phyloP scores from a whole-genome alignment of 129 eudicot species.

The Smallanthus sonchifolius region DNA sequence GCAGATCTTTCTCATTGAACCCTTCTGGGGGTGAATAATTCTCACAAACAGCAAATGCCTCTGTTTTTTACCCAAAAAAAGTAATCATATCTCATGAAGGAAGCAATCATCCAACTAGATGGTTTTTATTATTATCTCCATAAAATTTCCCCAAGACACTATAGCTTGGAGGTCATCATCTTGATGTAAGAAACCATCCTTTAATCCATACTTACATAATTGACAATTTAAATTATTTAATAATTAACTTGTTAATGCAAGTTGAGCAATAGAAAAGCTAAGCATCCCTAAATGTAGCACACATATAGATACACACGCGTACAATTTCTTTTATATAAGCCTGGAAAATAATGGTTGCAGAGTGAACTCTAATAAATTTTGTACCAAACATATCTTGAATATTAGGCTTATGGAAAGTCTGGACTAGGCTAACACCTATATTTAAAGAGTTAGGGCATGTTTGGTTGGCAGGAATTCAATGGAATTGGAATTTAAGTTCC shows the following conservation, averaged over 20 bases:
- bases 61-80: conserved; percentile 34
- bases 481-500: no score
- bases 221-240: not conserved
- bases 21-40: conserved; percentile 98
- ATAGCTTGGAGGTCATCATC: not conserved
- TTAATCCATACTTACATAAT: not conserved
- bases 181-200: not conserved
- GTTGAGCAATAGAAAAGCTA: not conserved
- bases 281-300: not conserved
- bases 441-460: no score
- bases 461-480: no score
- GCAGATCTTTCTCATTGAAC: conserved; percentile 83
- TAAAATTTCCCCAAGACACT: not conserved
- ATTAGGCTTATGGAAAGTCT: not conserved
- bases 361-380: not conserved
- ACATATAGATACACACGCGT: not conserved
- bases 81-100: not conserved
- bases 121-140: not conserved
- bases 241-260: not conserved
- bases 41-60: conserved; percentile 97
- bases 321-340: not conserved
- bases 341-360: not conserved
- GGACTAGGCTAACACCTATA: not conserved
- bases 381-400: not conserved
- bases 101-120: not conserved